phyloP scores from a whole-genome alignment of 2,329 filamentous ascomycete species.

The Ophiosphaerella korrae region DNA sequence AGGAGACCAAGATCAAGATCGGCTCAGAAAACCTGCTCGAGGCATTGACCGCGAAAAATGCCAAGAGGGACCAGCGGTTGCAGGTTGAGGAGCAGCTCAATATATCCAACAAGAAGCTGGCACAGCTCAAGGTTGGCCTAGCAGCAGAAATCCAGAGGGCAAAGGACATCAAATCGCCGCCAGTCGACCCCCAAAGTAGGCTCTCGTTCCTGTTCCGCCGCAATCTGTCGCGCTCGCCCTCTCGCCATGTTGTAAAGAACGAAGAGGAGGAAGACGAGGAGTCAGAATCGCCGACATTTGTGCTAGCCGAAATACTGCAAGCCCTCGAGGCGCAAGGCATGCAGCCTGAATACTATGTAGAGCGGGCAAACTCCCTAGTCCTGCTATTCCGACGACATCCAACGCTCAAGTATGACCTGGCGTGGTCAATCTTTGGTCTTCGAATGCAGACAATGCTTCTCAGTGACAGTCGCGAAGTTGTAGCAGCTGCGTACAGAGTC shows the following conservation, averaged over 20 bases:
- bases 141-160: constrained; percentile 65
- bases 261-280: constrained; percentile 70
- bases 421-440: constrained; percentile 92
- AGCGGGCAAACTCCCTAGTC: constrained; percentile 88
- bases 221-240: constrained; percentile 60
- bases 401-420: constrained; percentile 93
- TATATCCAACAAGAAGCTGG: constrained; percentile 77
- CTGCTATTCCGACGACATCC: constrained; percentile 93
- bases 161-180: constrained; percentile 57
- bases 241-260: constrained; percentile 51
- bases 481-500: constrained; percentile 91
- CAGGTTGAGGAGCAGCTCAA: constrained; percentile 81
- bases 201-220: constrained; percentile 63
- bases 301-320: constrained; percentile 86
- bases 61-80: constrained; percentile 73
- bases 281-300: constrained; percentile 87
- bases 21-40: constrained; percentile 98
- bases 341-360: constrained; percentile 93
- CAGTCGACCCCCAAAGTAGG: constrained; percentile 55
- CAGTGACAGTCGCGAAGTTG: constrained; percentile 93
- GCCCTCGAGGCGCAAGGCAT: constrained; percentile 86
- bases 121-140: constrained; percentile 62
- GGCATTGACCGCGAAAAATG: constrained; percentile 90
- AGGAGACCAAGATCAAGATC: constrained; percentile 97
- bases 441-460: constrained; percentile 95